Conservation (phyloP, 1,284 basidiomycete genomes). For the Caloboletus firmus region DNA sequence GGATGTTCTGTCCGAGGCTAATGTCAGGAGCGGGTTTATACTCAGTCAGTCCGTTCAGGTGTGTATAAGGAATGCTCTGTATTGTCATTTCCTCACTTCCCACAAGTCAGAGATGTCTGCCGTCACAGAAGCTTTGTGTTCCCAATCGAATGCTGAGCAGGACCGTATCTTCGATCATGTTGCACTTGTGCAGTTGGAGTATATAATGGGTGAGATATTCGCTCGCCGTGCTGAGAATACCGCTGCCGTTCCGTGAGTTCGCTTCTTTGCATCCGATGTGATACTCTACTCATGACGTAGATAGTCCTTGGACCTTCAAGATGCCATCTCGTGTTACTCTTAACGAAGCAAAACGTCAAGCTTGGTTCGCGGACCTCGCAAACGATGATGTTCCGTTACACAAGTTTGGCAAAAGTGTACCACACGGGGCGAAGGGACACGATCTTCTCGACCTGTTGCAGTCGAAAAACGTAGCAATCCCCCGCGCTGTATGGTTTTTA, state of each 20-base stretch:
- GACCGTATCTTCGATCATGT: constrained; percentile 50
- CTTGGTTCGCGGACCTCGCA: constrained; percentile 91
- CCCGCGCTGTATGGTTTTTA: constrained; percentile 93
- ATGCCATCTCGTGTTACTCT: constrained; percentile 87
- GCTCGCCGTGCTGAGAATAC: constrained; percentile 56
- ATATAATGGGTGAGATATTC: constrained; percentile 80
- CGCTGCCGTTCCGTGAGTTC: constrained; percentile 61
- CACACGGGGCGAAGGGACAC: constrained; percentile 90
- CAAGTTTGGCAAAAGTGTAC: constrained; percentile 87
- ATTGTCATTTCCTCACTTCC: constrained; percentile 24
- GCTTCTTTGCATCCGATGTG: background rate
- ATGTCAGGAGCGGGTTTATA: constrained; percentile 79
- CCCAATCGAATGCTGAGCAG: constrained; percentile 55
- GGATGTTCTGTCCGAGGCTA: constrained; percentile 74
- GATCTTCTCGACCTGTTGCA: constrained; percentile 90
- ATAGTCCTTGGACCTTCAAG: constrained; percentile 74
- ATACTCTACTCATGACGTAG: constrained; percentile 1
- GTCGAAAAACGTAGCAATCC: constrained; percentile 76
- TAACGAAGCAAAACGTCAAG: constrained; percentile 83
- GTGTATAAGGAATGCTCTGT: background rate
- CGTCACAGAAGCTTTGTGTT: constrained; percentile 53
- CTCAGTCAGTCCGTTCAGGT: constrained; percentile 64
- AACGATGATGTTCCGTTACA: constrained; percentile 85
- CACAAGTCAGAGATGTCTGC: constrained; percentile 24
- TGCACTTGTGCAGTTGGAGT: constrained; percentile 69